These are phyloP conservation scores for Colletotrichum sp. DNA, from an alignment of 2,329 filamentous ascomycete species.

Conservation along the genomic window DNA sequence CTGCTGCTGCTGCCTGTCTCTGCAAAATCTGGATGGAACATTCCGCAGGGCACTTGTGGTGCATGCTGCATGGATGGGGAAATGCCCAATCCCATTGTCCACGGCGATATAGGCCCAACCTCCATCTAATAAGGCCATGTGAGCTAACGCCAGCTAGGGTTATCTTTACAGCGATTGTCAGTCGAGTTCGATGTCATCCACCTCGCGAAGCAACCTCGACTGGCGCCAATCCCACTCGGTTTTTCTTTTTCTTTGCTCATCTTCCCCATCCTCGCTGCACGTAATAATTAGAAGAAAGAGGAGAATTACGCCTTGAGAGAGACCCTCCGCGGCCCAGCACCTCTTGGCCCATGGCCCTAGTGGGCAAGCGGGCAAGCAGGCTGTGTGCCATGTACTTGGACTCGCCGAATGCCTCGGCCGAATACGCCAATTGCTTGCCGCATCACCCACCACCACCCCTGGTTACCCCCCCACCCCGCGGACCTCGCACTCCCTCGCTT, in stretches of 20 bases:
- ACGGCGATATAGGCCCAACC: not conserved
- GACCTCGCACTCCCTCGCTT: not conserved
- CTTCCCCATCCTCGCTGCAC: conserved; percentile 10
- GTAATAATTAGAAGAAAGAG: not conserved
- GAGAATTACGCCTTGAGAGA: not conserved
- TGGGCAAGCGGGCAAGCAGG: not conserved
- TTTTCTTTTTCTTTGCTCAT: conserved; percentile 9
- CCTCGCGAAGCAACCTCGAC: not conserved
- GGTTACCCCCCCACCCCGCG: not conserved
- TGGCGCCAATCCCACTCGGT: not conserved
- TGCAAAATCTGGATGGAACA: not conserved
- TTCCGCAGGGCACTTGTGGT: not conserved
- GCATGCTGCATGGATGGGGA: not conserved
- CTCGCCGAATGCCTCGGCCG: not conserved
- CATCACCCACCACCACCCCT: not conserved
- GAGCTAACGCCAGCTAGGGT: not conserved
- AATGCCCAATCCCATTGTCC: not conserved
- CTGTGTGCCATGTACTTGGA: not conserved
- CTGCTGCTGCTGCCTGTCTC: not conserved
- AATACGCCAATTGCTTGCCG: not conserved
- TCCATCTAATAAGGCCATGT: not conserved
- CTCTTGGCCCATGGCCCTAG: not conserved
- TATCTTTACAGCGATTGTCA: not conserved
- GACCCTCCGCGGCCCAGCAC: not conserved
- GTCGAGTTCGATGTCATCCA: conserved; percentile 16